These are phyloP conservation scores for Cyclocybe aegerita DNA, from an alignment of 768 basidiomycete species.

Conservation along the genomic window DNA sequence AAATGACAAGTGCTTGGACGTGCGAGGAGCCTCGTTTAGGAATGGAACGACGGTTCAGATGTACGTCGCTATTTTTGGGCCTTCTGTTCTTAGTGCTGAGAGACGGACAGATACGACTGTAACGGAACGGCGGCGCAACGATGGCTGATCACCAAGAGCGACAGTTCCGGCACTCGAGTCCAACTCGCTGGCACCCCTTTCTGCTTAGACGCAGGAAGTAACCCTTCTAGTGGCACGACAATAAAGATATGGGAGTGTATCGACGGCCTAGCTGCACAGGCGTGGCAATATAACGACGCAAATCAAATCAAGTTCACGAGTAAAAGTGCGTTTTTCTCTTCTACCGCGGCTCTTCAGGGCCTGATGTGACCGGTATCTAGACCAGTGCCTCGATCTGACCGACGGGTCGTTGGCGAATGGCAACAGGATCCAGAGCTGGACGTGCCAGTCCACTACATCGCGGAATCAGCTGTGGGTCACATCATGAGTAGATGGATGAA, in stretches of 20 bases:
- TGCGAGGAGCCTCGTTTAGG: slow-evolving; percentile 17
- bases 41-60: slow-evolving; percentile 28
- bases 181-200: slow-evolving; percentile 16
- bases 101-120: slow-evolving; percentile 23
- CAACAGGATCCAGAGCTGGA: slow-evolving; percentile 22
- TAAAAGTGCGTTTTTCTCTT: slow-evolving; percentile 1
- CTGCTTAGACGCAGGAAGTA: slow-evolving; percentile 26
- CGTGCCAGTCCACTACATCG: slow-evolving; percentile 3
- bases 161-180: slow-evolving; percentile 11
- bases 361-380: slow-evolving; percentile 5
- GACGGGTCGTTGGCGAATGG: slow-evolving; percentile 17
- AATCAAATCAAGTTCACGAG: slow-evolving; percentile 14
- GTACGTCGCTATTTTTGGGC: slow-evolving; percentile 7
- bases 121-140: slow-evolving; percentile 23
- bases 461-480: too few relatives aligned
- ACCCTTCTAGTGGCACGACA: slow-evolving; percentile 17
- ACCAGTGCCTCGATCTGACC: slow-evolving; percentile 21
- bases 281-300: slow-evolving; percentile 16
- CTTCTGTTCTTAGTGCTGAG: not conserved
- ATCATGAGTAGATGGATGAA: too few relatives aligned
- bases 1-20: slow-evolving; percentile 25
- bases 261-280: slow-evolving; percentile 15
- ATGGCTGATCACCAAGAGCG: slow-evolving; percentile 19
- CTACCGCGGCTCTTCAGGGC: too few relatives aligned
- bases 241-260: slow-evolving; percentile 21